phyloP scores from a whole-genome alignment of 441 rosid species.

The Corymbia calophylla region DNA sequence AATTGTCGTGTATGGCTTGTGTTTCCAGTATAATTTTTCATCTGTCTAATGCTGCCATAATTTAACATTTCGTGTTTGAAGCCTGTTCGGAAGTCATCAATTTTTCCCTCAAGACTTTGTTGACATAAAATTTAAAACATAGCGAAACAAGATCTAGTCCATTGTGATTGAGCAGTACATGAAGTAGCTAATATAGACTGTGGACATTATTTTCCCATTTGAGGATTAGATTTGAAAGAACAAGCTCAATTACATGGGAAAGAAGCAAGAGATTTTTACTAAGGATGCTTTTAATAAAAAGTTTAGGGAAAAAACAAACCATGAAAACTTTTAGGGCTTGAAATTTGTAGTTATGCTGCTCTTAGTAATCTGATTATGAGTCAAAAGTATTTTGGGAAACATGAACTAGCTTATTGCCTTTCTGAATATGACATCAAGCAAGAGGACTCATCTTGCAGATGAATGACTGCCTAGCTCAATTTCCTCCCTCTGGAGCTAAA shows the following conservation, averaged over 20 bases:
- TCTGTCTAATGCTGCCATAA: not conserved
- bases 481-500: too few relatives aligned
- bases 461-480: rapidly evolving
- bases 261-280: not conserved
- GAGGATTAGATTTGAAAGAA: not conserved
- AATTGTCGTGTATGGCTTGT: not conserved
- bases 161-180: not conserved
- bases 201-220: not conserved
- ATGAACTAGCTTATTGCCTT: too few relatives aligned
- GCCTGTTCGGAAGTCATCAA: not conserved
- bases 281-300: not conserved
- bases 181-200: not conserved
- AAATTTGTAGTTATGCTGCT: too few relatives aligned
- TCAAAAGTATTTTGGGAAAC: not conserved
- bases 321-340: not conserved
- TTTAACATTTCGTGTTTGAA: not conserved
- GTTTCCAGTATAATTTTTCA: not conserved
- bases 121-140: not conserved
- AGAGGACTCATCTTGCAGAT: too few relatives aligned
- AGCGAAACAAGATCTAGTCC: not conserved
- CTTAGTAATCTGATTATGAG: not conserved
- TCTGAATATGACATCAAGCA: too few relatives aligned
- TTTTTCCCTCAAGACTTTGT: not conserved
- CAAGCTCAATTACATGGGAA: not conserved
- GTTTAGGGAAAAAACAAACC: not conserved